Evolutionary conservation across 140 eudicot species (phyloP).

Genomic region (Stevia rebaudiana): DNA sequence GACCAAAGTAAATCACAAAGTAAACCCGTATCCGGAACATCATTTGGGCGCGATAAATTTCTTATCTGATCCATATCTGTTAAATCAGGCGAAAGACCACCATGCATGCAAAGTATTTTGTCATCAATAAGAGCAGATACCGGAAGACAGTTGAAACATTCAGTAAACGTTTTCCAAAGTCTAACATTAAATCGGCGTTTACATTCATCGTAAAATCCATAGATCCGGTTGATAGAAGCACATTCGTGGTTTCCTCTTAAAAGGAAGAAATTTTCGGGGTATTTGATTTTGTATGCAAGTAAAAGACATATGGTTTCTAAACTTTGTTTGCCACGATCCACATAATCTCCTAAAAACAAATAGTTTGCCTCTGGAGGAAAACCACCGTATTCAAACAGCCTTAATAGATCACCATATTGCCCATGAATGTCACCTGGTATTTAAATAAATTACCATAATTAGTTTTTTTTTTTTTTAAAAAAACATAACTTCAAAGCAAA

Average conservation of each 20-base stretch:
- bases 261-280: constrained; percentile 49
- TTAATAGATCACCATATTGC: constrained; percentile 43
- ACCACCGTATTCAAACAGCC: constrained; percentile 48
- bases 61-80: constrained; percentile 42
- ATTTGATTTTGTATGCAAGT: constrained; percentile 48
- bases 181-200: constrained; percentile 52
- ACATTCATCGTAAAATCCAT: constrained; percentile 56
- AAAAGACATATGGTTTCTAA: constrained; percentile 54
- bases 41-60: constrained; percentile 38
- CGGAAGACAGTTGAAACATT: constrained; percentile 50
- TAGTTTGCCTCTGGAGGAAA: constrained; percentile 52
- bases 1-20: constrained; percentile 57
- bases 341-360: constrained; percentile 48
- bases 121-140: constrained; percentile 55
- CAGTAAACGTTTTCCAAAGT: constrained; percentile 45
- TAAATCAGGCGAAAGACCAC: constrained; percentile 52
- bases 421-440: constrained; percentile 46
- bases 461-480: too few relatives aligned
- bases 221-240: constrained; percentile 47
- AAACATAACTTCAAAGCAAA: too few relatives aligned
- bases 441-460: not conserved
- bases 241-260: constrained; percentile 54
- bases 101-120: constrained; percentile 54
- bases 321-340: constrained; percentile 53
- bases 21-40: constrained; percentile 49